phyloP scores from a whole-genome alignment of 495 filamentous ascomycete species.

The Aspergillus coremiiformis region DNA sequence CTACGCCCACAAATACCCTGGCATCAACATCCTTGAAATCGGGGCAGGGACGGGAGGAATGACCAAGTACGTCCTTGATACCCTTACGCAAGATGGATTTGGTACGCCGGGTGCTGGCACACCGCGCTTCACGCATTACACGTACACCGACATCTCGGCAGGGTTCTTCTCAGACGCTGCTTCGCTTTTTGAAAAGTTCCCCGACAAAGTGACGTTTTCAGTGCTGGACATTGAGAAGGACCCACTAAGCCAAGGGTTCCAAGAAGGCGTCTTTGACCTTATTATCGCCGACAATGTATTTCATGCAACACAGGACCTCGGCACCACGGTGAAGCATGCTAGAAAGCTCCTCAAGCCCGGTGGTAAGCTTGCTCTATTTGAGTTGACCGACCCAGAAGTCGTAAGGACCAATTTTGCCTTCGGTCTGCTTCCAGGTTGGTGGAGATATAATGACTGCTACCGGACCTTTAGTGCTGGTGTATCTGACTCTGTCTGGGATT shows the following conservation, averaged over 20 bases:
- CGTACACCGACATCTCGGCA: not conserved
- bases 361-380: constrained; percentile 14
- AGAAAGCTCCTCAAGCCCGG: constrained; percentile 19
- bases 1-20: not conserved
- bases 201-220: not conserved
- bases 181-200: not conserved
- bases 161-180: not conserved
- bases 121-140: not conserved
- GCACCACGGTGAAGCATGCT: constrained; percentile 29
- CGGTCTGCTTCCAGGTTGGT: not conserved
- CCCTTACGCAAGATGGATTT: not conserved
- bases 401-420: not conserved
- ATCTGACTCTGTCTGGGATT: too few species aligned
- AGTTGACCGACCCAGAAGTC: constrained; percentile 1
- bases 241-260: not conserved
- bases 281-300: constrained; percentile 11
- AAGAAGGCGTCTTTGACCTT: not conserved
- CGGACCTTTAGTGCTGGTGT: not conserved
- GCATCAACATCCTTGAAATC: not conserved
- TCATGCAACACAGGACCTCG: constrained; percentile 33
- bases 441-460: not conserved
- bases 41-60: not conserved
- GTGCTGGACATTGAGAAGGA: not conserved
- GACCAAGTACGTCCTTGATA: not conserved
- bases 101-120: not conserved